Evolutionary conservation across 2,329 filamentous ascomycete species (phyloP).

Genomic region (Nothomitra cinnamomea): DNA sequence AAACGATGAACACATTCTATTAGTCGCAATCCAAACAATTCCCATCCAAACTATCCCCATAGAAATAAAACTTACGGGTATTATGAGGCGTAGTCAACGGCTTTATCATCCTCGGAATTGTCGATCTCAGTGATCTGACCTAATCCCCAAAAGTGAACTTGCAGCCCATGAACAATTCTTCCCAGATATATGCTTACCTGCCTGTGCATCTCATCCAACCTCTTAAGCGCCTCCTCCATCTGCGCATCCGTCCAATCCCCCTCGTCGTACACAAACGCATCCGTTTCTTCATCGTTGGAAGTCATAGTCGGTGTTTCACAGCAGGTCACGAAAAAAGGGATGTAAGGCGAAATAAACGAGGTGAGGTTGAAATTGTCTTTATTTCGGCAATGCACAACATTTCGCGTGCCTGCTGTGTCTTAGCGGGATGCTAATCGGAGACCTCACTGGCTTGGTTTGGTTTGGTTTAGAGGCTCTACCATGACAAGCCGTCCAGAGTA

Average conservation of each 20-base stretch:
- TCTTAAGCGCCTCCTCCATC: slow-evolving; percentile 25
- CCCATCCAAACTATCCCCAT: not conserved
- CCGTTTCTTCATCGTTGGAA: slow-evolving; percentile 10
- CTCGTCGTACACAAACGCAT: not conserved
- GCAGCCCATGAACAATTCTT: not conserved
- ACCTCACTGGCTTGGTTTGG: no score
- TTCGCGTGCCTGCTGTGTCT: no score
- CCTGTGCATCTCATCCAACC: slow-evolving; percentile 26
- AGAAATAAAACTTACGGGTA: slow-evolving; percentile 5
- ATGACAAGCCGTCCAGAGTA: no score
- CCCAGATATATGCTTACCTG: slow-evolving; percentile 17
- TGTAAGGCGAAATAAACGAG: not conserved
- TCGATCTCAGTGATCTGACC: slow-evolving; percentile 8
- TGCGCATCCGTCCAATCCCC: slow-evolving; percentile 23
- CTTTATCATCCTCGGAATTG: slow-evolving; percentile 11
- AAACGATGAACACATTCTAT: not conserved
- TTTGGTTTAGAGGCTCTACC: no score
- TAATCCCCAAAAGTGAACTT: not conserved
- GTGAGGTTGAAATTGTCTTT: no score
- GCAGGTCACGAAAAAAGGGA: not conserved
- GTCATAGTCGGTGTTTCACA: not conserved
- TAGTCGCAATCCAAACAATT: not conserved
- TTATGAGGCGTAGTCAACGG: slow-evolving; percentile 5
- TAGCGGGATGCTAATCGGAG: no score
- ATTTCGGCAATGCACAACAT: no score